These are phyloP conservation scores for Cephalotrichum gorgonifer DNA, from an alignment of 2,329 filamentous ascomycete species.

Conservation along the genomic window DNA sequence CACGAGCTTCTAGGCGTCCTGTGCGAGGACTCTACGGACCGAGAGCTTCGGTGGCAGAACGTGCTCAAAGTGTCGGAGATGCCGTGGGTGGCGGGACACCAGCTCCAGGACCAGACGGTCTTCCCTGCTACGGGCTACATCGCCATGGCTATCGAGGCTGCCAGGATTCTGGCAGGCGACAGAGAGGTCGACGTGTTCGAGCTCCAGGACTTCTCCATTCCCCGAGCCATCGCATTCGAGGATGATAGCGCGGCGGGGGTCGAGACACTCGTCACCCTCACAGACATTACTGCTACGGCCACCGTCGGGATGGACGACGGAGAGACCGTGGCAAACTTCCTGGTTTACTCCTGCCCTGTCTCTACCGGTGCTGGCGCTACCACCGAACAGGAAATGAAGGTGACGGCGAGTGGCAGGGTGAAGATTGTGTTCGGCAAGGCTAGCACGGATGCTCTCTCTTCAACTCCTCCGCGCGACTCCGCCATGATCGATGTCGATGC, in stretches of 20 bases:
- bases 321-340: slow-evolving; percentile 8
- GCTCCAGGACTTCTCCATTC: too few species aligned
- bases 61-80: too few species aligned
- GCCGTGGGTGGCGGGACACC: too few species aligned
- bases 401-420: slow-evolving; percentile 10
- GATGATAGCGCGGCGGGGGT: slow-evolving; percentile 10
- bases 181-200: too few species aligned
- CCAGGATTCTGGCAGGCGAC: too few species aligned
- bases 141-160: too few species aligned
- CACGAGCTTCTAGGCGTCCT: too few species aligned
- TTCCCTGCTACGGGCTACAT: too few species aligned
- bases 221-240: slow-evolving; percentile 6
- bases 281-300: slow-evolving; percentile 11
- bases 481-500: slow-evolving; percentile 12
- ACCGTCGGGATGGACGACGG: slow-evolving; percentile 5
- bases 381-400: slow-evolving; percentile 10
- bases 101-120: too few species aligned
- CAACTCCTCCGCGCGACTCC: slow-evolving; percentile 7
- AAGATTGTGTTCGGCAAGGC: slow-evolving; percentile 12
- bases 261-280: slow-evolving; percentile 11
- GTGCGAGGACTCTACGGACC: too few species aligned
- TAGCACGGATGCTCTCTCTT: slow-evolving; percentile 8
- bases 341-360: slow-evolving; percentile 9
- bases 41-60: too few species aligned
- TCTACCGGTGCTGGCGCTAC: slow-evolving; percentile 1